Percentiles rank a stretch among this genome's conserved stretches.
Conservation (phyloP, 495 filamentous ascomycete species). For the Beverwykella pulmonaria region DNA sequence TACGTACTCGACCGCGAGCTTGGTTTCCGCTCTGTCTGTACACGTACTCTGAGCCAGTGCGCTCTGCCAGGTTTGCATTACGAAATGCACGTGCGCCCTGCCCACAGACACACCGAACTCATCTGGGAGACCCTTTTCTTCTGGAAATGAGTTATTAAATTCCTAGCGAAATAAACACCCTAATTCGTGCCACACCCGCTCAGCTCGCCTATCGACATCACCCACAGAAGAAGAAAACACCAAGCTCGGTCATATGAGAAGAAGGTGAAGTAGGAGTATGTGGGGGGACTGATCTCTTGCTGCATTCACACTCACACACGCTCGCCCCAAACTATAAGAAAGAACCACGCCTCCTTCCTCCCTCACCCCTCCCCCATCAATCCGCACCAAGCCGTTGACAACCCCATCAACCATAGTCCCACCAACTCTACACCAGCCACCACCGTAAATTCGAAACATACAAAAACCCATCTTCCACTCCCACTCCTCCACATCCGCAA, state of each 20-base stretch:
- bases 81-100: no score
- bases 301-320: neutral
- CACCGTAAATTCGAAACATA: slow-evolving; percentile 12
- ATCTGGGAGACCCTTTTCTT: no score
- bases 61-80: no score
- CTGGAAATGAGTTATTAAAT: slow-evolving; percentile 1
- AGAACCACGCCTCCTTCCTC: neutral
- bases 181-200: neutral
- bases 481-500: neutral
- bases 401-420: neutral
- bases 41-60: no score
- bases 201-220: no score
- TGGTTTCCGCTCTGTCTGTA: no score
- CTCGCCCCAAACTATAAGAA: neutral
- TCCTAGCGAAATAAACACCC: neutral
- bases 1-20: no score
- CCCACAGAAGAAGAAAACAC: no score
- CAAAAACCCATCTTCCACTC: neutral
- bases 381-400: neutral
- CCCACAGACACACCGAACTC: neutral
- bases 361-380: neutral
- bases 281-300: no score
- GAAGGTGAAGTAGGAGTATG: no score
- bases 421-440: neutral
- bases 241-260: no score